Conservation (phyloP, 352 stramenopile genomes). For the Globisporangium rhizosaccharum region DNA sequence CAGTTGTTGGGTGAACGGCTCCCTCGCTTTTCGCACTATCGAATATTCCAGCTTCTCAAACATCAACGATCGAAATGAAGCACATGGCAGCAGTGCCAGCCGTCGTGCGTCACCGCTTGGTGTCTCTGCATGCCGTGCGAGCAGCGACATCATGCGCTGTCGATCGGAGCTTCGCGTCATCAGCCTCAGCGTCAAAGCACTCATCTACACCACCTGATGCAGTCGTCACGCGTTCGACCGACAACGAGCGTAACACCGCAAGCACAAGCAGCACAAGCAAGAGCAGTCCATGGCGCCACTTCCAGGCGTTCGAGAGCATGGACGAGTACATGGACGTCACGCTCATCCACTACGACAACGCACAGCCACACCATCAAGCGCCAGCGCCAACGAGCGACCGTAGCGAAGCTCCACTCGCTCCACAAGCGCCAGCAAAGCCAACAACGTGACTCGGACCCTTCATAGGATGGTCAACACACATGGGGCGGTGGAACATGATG, state of each 20-base stretch:
- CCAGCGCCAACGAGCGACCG: not conserved
- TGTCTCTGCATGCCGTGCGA: too few relatives aligned
- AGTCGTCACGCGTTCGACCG: not conserved
- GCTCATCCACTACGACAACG: conserved; percentile 59
- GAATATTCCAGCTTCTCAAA: not conserved
- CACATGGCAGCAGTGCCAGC: too few relatives aligned
- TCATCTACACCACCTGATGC: not conserved
- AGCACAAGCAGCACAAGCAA: conserved; percentile 2
- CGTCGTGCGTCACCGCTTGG: too few relatives aligned
- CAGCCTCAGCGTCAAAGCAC: too few relatives aligned
- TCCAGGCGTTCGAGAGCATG: conserved; percentile 59
- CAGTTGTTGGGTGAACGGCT: too few relatives aligned
- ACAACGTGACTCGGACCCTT: too few relatives aligned
- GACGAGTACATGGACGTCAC: conserved; percentile 68
- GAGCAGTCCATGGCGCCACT: conserved; percentile 37
- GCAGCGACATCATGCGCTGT: too few relatives aligned
- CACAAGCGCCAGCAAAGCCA: not conserved
- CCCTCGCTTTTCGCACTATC: too few relatives aligned
- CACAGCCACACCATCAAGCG: not conserved
- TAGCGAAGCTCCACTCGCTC: not conserved
- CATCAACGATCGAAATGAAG: too few relatives aligned
- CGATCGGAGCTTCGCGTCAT: not conserved
- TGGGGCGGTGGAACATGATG: too few relatives aligned
- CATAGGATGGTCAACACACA: too few relatives aligned
- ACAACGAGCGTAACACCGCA: not conserved